Evolutionary conservation across 768 basidiomycete genomes (phyloP).

Genomic region (Amanita exitialis): DNA sequence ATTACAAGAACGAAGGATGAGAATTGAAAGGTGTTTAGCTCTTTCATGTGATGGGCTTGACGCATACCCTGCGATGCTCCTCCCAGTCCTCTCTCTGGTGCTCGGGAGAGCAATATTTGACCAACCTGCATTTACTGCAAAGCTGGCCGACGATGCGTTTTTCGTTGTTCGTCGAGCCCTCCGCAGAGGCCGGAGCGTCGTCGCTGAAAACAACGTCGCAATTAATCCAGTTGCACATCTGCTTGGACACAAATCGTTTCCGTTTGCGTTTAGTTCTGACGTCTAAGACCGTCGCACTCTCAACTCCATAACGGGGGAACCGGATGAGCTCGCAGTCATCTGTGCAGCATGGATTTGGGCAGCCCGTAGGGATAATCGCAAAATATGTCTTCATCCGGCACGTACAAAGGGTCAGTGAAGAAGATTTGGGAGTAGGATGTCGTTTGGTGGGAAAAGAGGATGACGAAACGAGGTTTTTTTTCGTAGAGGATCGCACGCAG

Average conservation of each 20-base stretch:
- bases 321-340: constrained; percentile 81
- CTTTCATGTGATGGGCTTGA: constrained; percentile 6
- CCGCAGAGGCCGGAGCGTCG: constrained; percentile 24
- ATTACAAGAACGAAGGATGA: neutral
- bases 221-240: constrained; percentile 83
- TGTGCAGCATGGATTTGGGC: constrained; percentile 69
- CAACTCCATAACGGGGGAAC: constrained; percentile 57
- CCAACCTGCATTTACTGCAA: constrained; percentile 71
- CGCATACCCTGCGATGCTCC: constrained; percentile 64
- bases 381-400: constrained; percentile 64
- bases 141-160: constrained; percentile 38
- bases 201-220: constrained; percentile 54
- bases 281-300: constrained; percentile 51
- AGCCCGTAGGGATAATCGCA: constrained; percentile 73
- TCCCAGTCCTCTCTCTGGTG: constrained; percentile 75
- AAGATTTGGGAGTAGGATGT: constrained; percentile 77
- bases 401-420: constrained; percentile 62
- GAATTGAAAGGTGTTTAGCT: neutral
- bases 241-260: constrained; percentile 38
- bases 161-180: constrained; percentile 18
- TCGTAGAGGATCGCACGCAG: constrained; percentile 69
- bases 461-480: constrained; percentile 66
- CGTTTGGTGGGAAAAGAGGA: constrained; percentile 72
- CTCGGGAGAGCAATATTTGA: constrained; percentile 68
- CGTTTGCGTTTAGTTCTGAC: constrained; percentile 47